Evolutionary conservation across 2,329 filamentous ascomycete genomes (phyloP).

Genomic region (Emergomyces orientalis): DNA sequence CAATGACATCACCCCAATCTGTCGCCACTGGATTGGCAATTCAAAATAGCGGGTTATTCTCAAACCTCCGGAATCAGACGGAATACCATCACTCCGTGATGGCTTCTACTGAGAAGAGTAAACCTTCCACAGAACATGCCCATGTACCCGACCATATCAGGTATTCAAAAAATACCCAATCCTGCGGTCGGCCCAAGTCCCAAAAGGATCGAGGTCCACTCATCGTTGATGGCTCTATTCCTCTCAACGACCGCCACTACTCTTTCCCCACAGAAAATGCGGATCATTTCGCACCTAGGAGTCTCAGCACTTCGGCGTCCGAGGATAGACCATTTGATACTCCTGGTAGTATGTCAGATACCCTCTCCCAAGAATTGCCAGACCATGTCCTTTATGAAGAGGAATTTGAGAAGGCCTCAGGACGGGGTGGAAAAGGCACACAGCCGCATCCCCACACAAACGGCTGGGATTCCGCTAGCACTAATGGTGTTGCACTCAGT

Average conservation of each 20-base stretch:
- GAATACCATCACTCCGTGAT: conserved; percentile 24
- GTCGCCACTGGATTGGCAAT: conserved; percentile 32
- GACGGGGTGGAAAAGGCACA: conserved; percentile 22
- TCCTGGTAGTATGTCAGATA: conserved; percentile 31
- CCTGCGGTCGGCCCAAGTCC: conserved; percentile 7
- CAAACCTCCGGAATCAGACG: conserved; percentile 25
- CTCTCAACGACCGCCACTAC: conserved; percentile 29
- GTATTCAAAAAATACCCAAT: conserved; percentile 13
- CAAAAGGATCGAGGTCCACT: conserved; percentile 33
- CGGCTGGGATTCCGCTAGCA: conserved; percentile 13
- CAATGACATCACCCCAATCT: conserved; percentile 31
- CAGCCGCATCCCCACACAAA: conserved; percentile 15
- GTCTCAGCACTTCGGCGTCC: conserved; percentile 34
- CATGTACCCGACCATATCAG: conserved; percentile 18
- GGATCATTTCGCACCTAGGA: conserved; percentile 30
- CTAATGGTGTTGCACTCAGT: conserved; percentile 16
- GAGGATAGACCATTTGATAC: conserved; percentile 32
- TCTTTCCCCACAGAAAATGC: conserved; percentile 27
- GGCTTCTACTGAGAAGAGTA: neutral
- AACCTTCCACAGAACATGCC: conserved; percentile 14
- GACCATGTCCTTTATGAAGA: conserved; percentile 30
- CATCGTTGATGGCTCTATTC: conserved; percentile 41
- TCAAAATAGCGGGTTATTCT: conserved; percentile 30
- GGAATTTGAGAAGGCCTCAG: conserved; percentile 24
- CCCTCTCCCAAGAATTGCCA: conserved; percentile 31